phyloP scores from a whole-genome alignment of 139 green algal genomes.

The Picochlorum sp. region DNA sequence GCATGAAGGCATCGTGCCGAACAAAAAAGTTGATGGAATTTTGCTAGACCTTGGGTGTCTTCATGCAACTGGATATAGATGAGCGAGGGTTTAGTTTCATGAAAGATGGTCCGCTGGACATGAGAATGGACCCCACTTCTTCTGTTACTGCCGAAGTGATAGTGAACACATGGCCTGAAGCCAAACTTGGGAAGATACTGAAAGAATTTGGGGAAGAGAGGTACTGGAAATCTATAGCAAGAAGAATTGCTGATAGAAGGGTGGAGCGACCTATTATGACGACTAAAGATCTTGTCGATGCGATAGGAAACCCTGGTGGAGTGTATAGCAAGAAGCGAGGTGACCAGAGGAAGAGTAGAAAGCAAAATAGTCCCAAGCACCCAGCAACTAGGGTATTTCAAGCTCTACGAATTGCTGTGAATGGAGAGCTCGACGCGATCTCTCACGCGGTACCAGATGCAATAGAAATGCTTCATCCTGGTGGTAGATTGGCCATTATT shows the following conservation, averaged over 20 bases:
- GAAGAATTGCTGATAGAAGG: slow-evolving; percentile 44
- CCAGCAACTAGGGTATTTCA: slow-evolving; percentile 80
- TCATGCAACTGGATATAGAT: slow-evolving; percentile 90
- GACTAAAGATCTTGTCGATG: slow-evolving; percentile 55
- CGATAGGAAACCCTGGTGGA: slow-evolving; percentile 45
- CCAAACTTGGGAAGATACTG: slow-evolving; percentile 71
- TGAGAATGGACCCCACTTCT: slow-evolving; percentile 78
- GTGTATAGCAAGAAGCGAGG: slow-evolving; percentile 2
- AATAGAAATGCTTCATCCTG: slow-evolving; percentile 44
- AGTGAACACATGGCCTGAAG: slow-evolving; percentile 82
- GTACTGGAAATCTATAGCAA: slow-evolving; percentile 62
- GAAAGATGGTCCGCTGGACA: slow-evolving; percentile 67
- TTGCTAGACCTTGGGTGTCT: slow-evolving; percentile 91
- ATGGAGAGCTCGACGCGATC: slow-evolving; percentile 77
- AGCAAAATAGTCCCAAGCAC: slow-evolving; percentile 41
- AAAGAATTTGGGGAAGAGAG: slow-evolving; percentile 90
- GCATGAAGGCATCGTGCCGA: background rate
- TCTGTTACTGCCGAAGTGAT: slow-evolving; percentile 60
- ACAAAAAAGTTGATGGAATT: slow-evolving; percentile 55
- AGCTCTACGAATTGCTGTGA: slow-evolving; percentile 92
- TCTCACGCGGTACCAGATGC: slow-evolving; percentile 44
- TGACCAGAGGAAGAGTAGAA: slow-evolving; percentile 26
- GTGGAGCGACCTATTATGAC: slow-evolving; percentile 52
- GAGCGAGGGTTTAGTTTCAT: slow-evolving; percentile 83
- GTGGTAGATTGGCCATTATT: slow-evolving; percentile 82